Evolutionary conservation across 208 protist species (phyloP).

Genomic region (Balamuthia mandrillaris): DNA sequence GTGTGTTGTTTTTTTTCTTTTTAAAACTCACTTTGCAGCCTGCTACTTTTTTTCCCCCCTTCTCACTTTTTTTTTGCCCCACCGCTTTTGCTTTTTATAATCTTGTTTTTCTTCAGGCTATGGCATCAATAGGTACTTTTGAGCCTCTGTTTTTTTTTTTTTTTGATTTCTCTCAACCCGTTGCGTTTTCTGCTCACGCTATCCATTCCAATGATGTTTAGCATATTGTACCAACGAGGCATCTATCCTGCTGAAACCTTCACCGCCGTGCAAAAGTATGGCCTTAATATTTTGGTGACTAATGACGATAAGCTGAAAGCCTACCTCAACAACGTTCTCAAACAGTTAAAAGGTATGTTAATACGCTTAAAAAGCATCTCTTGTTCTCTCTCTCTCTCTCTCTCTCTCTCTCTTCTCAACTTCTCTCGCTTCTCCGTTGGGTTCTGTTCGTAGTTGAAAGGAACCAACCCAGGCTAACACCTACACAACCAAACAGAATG

Average conservation of each 20-base stretch:
- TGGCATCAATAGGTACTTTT: constrained; percentile 65
- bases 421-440: neutral
- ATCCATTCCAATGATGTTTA: constrained; percentile 19
- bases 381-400: neutral
- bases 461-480: neutral
- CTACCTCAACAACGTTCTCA: constrained; percentile 91
- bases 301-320: constrained; percentile 86
- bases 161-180: neutral
- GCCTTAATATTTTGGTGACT: constrained; percentile 88
- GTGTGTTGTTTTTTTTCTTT: constrained; percentile 30
- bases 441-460: neutral
- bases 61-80: neutral
- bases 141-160: neutral
- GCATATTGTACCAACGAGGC: constrained; percentile 90
- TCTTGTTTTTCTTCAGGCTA: constrained; percentile 51
- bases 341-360: constrained; percentile 78
- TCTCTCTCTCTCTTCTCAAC: neutral
- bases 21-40: neutral
- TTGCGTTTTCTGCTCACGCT: neutral
- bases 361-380: neutral
- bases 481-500: constrained; percentile 74
- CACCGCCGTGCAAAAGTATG: constrained; percentile 88
- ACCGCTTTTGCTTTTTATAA: neutral
- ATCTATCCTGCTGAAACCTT: constrained; percentile 96
- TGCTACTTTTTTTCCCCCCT: neutral